Conservation (phyloP, 176 grass and related monocot genomes). For the Saccharum officinarum region DNA sequence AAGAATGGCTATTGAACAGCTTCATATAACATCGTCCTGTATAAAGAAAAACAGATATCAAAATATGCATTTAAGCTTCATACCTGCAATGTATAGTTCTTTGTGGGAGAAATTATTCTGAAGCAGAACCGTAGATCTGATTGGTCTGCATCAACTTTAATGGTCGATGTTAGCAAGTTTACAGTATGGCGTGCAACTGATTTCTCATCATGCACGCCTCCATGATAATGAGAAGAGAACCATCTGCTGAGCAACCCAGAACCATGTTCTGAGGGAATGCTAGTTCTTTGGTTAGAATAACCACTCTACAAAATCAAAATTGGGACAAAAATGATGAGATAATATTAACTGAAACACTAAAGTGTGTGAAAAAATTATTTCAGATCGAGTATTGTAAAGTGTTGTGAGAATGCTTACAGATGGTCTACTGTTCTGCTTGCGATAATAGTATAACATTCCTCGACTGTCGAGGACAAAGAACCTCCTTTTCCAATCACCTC, state of each 20-base stretch:
- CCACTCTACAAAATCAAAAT: conserved; percentile 57
- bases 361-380: conserved; percentile 26
- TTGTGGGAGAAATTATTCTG: conserved; percentile 95
- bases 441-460: conserved; percentile 99
- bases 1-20: conserved; percentile 25
- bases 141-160: conserved; percentile 95
- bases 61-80: background rate
- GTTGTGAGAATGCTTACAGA: conserved; percentile 61
- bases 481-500: conserved; percentile 99
- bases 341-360: conserved; percentile 15
- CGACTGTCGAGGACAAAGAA: conserved; percentile 99
- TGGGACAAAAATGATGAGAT: background rate
- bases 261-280: conserved; percentile 73
- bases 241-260: conserved; percentile 92
- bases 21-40: background rate
- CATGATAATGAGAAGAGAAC: conserved; percentile 99
- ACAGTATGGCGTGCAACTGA: conserved; percentile 97
- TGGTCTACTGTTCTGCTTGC: conserved; percentile 80
- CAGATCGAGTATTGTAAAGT: background rate
- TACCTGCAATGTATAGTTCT: conserved; percentile 99
- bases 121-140: conserved; percentile 96
- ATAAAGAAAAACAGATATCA: background rate
- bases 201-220: conserved; percentile 93
- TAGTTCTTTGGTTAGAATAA: conserved; percentile 75
- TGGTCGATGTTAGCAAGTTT: conserved; percentile 95